Conservation (phyloP, 257 asterid genomes). For the Leonotis leonurus region DNA sequence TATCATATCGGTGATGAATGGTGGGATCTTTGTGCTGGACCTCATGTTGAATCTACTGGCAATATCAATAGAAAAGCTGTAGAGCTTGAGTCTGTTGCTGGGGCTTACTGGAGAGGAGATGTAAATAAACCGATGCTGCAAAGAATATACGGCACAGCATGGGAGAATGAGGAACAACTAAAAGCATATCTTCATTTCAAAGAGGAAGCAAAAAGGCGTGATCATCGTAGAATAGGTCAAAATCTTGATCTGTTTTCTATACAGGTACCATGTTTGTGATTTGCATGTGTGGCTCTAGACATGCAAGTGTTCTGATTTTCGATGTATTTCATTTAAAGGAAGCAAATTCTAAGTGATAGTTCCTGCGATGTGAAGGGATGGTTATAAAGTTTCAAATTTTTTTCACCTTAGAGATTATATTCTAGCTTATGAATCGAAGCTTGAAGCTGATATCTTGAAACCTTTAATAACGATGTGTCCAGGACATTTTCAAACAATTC, state of each 20-base stretch:
- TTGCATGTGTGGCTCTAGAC: neutral
- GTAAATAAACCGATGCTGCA: slow-evolving; percentile 82
- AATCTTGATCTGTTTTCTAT: slow-evolving; percentile 95
- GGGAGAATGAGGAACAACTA: slow-evolving; percentile 92
- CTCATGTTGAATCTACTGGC: slow-evolving; percentile 97
- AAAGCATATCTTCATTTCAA: slow-evolving; percentile 83
- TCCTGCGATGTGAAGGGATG: neutral
- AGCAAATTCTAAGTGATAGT: neutral
- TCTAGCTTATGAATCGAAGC: neutral
- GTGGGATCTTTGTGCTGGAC: slow-evolving; percentile 99
- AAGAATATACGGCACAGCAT: slow-evolving; percentile 95
- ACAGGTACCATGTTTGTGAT: slow-evolving; percentile 46
- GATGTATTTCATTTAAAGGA: neutral
- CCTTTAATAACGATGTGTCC: neutral
- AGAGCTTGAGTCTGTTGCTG: slow-evolving; percentile 96
- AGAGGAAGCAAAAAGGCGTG: slow-evolving; percentile 97
- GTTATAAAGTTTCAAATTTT: neutral
- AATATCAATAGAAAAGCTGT: slow-evolving; percentile 73
- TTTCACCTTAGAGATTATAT: neutral
- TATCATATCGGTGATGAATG: slow-evolving; percentile 93
- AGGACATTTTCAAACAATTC: neutral
- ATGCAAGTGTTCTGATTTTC: neutral
- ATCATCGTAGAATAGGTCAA: slow-evolving; percentile 90
- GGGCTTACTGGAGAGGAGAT: slow-evolving; percentile 99
- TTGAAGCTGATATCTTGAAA: neutral